These are phyloP conservation scores for Trichoderma asperelloides DNA, from an alignment of 495 filamentous ascomycete genomes.

Conservation along the genomic window DNA sequence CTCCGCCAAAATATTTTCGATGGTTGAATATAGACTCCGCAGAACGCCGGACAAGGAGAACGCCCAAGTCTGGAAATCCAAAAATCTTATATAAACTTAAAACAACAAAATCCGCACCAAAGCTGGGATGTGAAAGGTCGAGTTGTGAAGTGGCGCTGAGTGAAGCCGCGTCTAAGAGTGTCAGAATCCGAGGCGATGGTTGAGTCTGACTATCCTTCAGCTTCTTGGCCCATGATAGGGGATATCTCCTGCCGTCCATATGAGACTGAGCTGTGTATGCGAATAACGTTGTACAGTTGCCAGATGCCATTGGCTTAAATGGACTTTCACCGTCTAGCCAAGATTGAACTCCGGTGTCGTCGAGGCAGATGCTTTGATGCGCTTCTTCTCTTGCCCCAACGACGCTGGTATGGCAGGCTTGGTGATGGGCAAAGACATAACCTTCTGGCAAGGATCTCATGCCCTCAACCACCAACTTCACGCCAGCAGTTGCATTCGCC, in stretches of 20 bases:
- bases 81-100: conserved; percentile 97
- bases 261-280: conserved; percentile 91
- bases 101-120: conserved; percentile 77
- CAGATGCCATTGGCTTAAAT: conserved; percentile 10
- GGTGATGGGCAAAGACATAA: conserved; percentile 78
- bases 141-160: conserved; percentile 69
- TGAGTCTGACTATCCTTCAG: conserved; percentile 29
- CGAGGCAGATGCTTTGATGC: conserved; percentile 54
- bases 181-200: conserved; percentile 40
- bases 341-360: conserved; percentile 54
- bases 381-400: conserved; percentile 75
- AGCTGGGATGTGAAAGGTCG: conserved; percentile 51
- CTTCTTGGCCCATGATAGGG: conserved; percentile 56
- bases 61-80: conserved; percentile 87
- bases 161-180: conserved; percentile 85
- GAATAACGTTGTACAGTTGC: conserved; percentile 42
- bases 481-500: conserved; percentile 82
- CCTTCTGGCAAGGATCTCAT: conserved; percentile 54
- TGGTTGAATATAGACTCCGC: conserved; percentile 52
- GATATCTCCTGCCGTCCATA: conserved; percentile 76
- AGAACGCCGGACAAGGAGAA: conserved; percentile 69
- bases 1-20: conserved; percentile 85
- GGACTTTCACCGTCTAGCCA: conserved; percentile 45
- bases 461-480: conserved; percentile 75
- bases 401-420: conserved; percentile 79